Evolutionary conservation across 805 yeast species (phyloP).

Genomic region (Spencermartinsiella europaea): DNA sequence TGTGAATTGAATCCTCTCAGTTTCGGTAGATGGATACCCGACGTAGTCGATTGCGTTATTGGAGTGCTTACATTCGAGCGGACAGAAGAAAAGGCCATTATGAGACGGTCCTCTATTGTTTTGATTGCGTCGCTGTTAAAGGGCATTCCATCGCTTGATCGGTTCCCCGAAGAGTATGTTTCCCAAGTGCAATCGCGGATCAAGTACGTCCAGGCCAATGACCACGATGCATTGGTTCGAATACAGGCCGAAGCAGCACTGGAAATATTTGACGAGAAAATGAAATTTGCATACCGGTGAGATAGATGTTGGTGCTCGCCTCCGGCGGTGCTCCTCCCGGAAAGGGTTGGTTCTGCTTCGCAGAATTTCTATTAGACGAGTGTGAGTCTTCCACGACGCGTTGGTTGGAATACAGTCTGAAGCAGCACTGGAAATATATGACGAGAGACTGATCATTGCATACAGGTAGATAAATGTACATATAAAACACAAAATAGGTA

Average conservation of each 20-base stretch:
- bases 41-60: constrained; percentile 67
- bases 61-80: constrained; percentile 67
- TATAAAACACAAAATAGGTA: too few species aligned
- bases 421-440: constrained; percentile 7
- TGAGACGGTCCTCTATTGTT: constrained; percentile 73
- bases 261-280: constrained; percentile 6
- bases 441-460: constrained; percentile 1
- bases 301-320: background rate
- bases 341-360: too few species aligned
- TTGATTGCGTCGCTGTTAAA: constrained; percentile 39
- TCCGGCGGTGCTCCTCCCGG: background rate
- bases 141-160: constrained; percentile 26
- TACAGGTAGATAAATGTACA: too few species aligned
- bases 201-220: constrained; percentile 21
- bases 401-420: constrained; percentile 29
- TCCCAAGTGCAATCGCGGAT: constrained; percentile 18
- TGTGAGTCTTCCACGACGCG: constrained; percentile 29
- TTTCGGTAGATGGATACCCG: constrained; percentile 42
- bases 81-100: constrained; percentile 40
- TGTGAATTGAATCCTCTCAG: constrained; percentile 57
- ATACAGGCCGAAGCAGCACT: constrained; percentile 24
- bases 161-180: constrained; percentile 27
- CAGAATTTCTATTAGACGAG: too few species aligned
- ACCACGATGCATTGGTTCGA: constrained; percentile 30
- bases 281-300: constrained; percentile 1